Evolutionary conservation across 2,329 filamentous ascomycete species (phyloP), one percentile per base, ranked within the genome.

Genomic region (Cadophora luteo-olivacea): DNA sequence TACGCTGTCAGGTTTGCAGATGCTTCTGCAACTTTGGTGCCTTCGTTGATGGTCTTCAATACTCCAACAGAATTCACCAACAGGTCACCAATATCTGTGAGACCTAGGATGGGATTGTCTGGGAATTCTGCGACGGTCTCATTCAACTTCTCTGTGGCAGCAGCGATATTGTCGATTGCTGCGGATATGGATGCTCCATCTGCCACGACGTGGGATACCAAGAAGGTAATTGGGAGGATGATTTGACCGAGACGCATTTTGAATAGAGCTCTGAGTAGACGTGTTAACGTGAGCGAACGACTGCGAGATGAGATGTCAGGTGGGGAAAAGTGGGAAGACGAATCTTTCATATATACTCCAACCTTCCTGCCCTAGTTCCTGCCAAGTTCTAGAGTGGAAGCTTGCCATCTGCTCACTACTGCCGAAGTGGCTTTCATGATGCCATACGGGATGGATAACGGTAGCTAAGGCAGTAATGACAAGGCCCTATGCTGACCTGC

Each of bases 21-120:
- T 24, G 32, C 55, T n/a, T 58, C 22, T 38, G 55, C 55, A 3
- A 58, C 55, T 24, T 58, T 38, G 12, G 55, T 38, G 8, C 55
- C 55, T 22, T 58, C 29, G 16, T 58, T 58, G 32, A 58, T 58
- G 22, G 29, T 24, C n/a, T 38, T 58, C 32, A 58, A n/a, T 7
- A 11, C 55, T 7, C 29, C 55, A 14, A 19, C 33, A 4, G 55
- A 58, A 8, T 58, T 32, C 0, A 36, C 32, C 3, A 81, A 75
- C 70, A 86, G 84, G 67, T 81, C 80, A 9, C 68, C 49, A 24
- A 72, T 32, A 45, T 74, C 72, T 12, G 29, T 66, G 3, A 70
- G 51, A 1, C 64, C 72, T 19, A 69, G 38, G 19, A 72, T 55
- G 2, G 62, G 36, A 11, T 66, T 66, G 55, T 51, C 24, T 4